Conservation (phyloP, 768 basidiomycete species). For the Boletales sp. region DNA sequence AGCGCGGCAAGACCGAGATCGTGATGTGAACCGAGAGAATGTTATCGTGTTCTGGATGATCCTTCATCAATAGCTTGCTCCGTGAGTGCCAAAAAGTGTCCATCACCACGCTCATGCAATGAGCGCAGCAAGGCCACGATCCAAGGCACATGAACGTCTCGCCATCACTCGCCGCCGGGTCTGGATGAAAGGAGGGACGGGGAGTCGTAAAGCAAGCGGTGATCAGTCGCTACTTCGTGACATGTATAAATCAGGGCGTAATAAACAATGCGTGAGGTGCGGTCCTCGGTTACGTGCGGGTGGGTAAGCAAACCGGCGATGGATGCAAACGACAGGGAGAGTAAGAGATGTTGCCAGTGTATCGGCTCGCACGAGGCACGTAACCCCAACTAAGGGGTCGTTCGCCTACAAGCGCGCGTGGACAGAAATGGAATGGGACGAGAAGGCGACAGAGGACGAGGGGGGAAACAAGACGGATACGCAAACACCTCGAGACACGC, state of each 20-base stretch:
- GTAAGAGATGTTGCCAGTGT: conserved; percentile 56
- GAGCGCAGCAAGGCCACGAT: conserved; percentile 20
- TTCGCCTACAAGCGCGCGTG: conserved; percentile 61
- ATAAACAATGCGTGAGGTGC: conserved; percentile 38
- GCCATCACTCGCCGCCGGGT: conserved; percentile 18
- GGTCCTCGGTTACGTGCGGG: conserved; percentile 24
- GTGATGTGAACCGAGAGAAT: not conserved
- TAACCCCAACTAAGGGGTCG: conserved; percentile 83
- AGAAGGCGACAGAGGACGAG: conserved; percentile 37
- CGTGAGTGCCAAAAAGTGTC: conserved; percentile 23
- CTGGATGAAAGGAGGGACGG: conserved; percentile 9
- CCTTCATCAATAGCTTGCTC: conserved; percentile 23
- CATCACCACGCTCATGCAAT: conserved; percentile 34
- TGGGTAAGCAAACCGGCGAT: conserved; percentile 21
- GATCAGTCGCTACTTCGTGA: conserved; percentile 43
- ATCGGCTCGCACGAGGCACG: conserved; percentile 74
- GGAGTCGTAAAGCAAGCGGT: conserved; percentile 34
- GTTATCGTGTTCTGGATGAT: conserved; percentile 14
- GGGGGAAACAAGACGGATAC: conserved; percentile 44
- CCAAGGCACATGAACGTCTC: conserved; percentile 29
- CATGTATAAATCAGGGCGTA: conserved; percentile 40
- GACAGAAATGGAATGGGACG: conserved; percentile 50
- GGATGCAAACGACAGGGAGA: conserved; percentile 17
- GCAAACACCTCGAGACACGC: conserved; percentile 52
- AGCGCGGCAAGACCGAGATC: conserved; percentile 16